These are phyloP conservation scores for Lentinula aciculospora DNA, from an alignment of 768 basidiomycete species.

Conservation along the genomic window DNA sequence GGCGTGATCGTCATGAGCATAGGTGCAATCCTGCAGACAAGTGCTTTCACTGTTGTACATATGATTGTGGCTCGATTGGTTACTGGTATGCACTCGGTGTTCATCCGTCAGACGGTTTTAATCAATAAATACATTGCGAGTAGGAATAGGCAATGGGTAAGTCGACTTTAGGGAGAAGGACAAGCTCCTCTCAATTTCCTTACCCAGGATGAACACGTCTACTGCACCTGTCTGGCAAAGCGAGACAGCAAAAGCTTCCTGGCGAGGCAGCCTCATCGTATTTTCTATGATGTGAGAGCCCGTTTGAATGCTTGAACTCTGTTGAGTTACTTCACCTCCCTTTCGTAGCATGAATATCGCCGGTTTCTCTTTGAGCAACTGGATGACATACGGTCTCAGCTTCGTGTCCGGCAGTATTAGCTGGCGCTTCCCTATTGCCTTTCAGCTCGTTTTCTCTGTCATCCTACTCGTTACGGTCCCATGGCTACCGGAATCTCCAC, in stretches of 20 bases:
- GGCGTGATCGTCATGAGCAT: constrained; percentile 43
- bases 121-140: background rate
- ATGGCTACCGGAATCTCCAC: constrained; percentile 43
- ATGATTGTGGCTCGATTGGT: constrained; percentile 45
- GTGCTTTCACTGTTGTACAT: constrained; percentile 36
- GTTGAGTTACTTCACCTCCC: too few species aligned
- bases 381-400: constrained; percentile 51
- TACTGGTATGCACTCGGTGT: constrained; percentile 26
- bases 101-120: background rate
- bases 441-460: constrained; percentile 41
- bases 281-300: constrained; percentile 41
- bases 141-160: constrained; percentile 43
- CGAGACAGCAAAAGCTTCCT: constrained; percentile 42
- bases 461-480: constrained; percentile 39
- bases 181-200: background rate
- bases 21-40: constrained; percentile 45
- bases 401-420: constrained; percentile 35
- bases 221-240: constrained; percentile 49
- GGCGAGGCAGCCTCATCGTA: constrained; percentile 43
- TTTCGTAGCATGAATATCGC: constrained; percentile 40
- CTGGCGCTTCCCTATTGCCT: constrained; percentile 47
- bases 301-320: background rate
- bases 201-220: constrained; percentile 36
- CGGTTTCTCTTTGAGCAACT: constrained; percentile 45
- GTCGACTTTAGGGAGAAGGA: background rate